A percentile compares a stretch with the other conserved stretches of the same genome.
Evolutionary conservation across 805 yeast species (phyloP).

Genomic region (Torulaspora maleeae): DNA sequence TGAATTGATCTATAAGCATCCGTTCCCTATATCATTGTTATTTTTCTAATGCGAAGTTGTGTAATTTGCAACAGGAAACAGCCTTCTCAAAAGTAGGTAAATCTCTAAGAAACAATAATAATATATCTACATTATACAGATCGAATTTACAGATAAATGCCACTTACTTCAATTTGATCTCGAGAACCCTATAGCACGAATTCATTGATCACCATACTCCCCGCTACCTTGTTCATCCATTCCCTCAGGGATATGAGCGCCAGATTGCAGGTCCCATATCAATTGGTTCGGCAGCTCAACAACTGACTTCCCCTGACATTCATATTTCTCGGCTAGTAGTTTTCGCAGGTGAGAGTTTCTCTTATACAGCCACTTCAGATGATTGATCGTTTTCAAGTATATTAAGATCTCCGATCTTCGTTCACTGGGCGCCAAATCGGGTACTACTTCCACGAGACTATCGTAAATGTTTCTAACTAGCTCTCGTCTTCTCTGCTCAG

Average conservation of each 20-base stretch:
- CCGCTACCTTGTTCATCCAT: background rate
- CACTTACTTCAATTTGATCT: too few species aligned
- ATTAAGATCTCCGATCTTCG: slow-evolving; percentile 77
- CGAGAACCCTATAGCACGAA: background rate
- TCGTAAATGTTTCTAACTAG: slow-evolving; percentile 82
- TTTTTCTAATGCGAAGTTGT: too few species aligned
- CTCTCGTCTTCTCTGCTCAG: slow-evolving; percentile 82
- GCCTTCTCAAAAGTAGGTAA: too few species aligned
- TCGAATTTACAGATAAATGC: too few species aligned
- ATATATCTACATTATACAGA: too few species aligned
- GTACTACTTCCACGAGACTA: slow-evolving; percentile 67
- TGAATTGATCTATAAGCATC: too few species aligned
- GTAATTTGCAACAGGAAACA: too few species aligned
- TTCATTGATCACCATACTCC: background rate
- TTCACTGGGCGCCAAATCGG: slow-evolving; percentile 62
- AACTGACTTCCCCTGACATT: slow-evolving; percentile 1
- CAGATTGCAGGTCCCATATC: slow-evolving; percentile 8
- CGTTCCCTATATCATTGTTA: too few species aligned
- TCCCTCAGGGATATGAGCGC: background rate
- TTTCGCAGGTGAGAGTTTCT: slow-evolving; percentile 47
- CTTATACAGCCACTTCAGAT: slow-evolving; percentile 46
- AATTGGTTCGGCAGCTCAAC: slow-evolving; percentile 9
- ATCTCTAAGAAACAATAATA: too few species aligned
- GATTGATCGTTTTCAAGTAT: slow-evolving; percentile 57
- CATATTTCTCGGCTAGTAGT: slow-evolving; percentile 34